Evolutionary conservation across 164 flowering plant species (phyloP), one percentile per base, ranked within the genome.

Genomic region (Litsea cubeba): DNA sequence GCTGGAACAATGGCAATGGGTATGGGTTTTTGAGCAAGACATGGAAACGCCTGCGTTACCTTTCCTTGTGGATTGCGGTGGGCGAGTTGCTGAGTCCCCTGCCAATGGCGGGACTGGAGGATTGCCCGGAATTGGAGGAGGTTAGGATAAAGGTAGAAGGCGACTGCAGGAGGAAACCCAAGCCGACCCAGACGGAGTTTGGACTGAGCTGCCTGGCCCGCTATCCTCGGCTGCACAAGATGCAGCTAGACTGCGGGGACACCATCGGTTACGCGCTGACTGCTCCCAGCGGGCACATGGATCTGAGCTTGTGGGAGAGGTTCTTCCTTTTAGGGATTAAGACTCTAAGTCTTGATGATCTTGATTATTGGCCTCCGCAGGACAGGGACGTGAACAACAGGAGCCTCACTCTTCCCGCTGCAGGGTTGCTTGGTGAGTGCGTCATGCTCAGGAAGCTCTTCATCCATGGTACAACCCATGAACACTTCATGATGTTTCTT

Each of bases 331-430:
- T 68, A 35, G 98, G 97, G 32, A 87, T 96, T 2, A 83, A 83
- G 62, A 58, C 69, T 26, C 72, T 94, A 82, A 82, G 68, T 1
- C 88, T 94, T 10, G 80, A 46, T 65, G 97, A 92, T 78, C 92
- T 96, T 5, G 91, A 96, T 80, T 96, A 96, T 69, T 96, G 99
- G 99, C 97, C 97, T 2, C 97, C 97, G 6, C 99, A 96, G 60
- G 99, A 96, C 78, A 79, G 89, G 81, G 97, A 94, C 60, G 91
- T 96, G 10, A 92, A 94, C 78, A 93, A 89, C 77, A 83, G 99
- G 84, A 84, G 97, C 70, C 80, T 96, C 0, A 85, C 95, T 1
- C 91, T 94, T n/a, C 97, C 98, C 0, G 95, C 88, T 0, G 95
- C 85, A 6, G 99, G 91, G 2, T 75, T 91, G 76, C 85, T 96